These are phyloP conservation scores for Cyclotella sp. DNA, from an alignment of 108 stramenopile genomes.

Conservation along the genomic window DNA sequence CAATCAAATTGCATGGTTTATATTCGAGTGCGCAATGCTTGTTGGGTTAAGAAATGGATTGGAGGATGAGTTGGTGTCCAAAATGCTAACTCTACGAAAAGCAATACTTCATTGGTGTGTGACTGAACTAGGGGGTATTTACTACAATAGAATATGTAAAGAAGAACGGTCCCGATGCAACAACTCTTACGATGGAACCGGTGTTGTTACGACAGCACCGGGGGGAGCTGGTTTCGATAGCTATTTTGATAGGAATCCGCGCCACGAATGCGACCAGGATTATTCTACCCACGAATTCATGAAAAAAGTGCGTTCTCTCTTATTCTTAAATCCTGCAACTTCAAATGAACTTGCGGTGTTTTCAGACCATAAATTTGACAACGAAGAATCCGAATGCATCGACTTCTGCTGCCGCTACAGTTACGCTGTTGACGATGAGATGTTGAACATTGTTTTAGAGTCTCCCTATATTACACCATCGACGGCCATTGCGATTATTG, in stretches of 20 bases:
- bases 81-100: constrained; percentile 29
- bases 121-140: constrained; percentile 30
- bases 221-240: constrained; percentile 60
- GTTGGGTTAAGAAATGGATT: constrained; percentile 15
- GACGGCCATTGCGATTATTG: constrained; percentile 60
- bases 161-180: constrained; percentile 14
- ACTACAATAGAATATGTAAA: constrained; percentile 17
- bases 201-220: constrained; percentile 50
- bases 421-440: constrained; percentile 70
- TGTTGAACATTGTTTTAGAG: constrained; percentile 63
- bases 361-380: not conserved
- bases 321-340: constrained; percentile 59
- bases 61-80: not conserved
- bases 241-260: constrained; percentile 46
- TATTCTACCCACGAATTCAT: constrained; percentile 44
- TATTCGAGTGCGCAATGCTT: constrained; percentile 67
- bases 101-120: constrained; percentile 57
- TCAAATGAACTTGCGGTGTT: constrained; percentile 55
- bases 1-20: constrained; percentile 58
- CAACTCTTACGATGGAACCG: constrained; percentile 20
- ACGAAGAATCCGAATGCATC: constrained; percentile 46
- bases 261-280: not conserved
- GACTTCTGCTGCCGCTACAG: constrained; percentile 56
- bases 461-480: constrained; percentile 27
- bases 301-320: constrained; percentile 53